Base-by-base conservation (phyloP, 2,329 filamentous ascomycete genomes). In the Fusarium torreyae region DNA sequence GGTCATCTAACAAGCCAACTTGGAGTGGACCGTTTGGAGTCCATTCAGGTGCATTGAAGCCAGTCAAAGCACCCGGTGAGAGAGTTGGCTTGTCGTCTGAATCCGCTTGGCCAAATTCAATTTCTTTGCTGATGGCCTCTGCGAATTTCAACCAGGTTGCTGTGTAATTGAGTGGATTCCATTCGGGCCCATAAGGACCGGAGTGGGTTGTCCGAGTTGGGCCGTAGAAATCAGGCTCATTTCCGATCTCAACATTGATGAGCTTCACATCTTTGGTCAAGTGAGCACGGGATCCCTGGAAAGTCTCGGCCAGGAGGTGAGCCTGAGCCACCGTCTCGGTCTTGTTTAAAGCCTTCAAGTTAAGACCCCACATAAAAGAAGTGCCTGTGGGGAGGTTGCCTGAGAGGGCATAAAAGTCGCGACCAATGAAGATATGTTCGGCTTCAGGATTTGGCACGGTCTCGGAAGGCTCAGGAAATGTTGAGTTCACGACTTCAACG, bases 171-270 rank as follows among this genome's bases (percentile, higher is more conserved):
- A 34, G 4, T 11, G 18, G 8, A 13, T 28, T 31, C 44, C 44
- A 48, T 15, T 22, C 28, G 6, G 28, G 28, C 6, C 44, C 44
- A 10, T 48, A 48, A 6, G 44, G 44, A 5, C 44, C 44, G 5
- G 28, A 26, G 14, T 20, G 17, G 5, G 13, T 7, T 6, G 28
- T 28, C 8, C 43, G 44, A 34, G 26, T 48, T 8, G 26, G 17
- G 6, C 44, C 44, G 7, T 26, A 48, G n/a, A 48, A 48, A 15
- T 48, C 44, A 17, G 44, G 44, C 26, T 48, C 44, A n/a, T 48
- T 48, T 17, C 44, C 44, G 9, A 48, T 20, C 17, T 48, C 44
- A 18, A 48, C 28, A 7, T 48, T 48, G 44, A 26, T 28, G 11
- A 48, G 44, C n/a, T 22, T 28, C 7, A 48, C 44, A 48, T 48